These are phyloP conservation scores for Trapa bicornis DNA, from an alignment of 345 rosid species.

Conservation along the genomic window DNA sequence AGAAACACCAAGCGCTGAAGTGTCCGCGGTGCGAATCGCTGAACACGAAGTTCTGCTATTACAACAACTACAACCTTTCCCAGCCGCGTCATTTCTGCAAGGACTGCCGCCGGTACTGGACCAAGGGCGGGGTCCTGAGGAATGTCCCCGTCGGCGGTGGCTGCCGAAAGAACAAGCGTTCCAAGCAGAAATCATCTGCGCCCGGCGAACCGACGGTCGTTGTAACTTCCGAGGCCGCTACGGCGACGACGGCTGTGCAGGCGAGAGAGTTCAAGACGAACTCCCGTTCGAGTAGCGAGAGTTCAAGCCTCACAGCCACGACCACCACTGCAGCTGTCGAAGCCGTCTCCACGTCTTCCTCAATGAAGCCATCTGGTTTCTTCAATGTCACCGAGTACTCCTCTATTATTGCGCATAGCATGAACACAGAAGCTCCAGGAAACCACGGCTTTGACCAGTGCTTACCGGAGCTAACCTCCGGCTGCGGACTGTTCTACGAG, in stretches of 20 bases:
- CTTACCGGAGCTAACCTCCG: constrained; percentile 16
- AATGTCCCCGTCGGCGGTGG: constrained; percentile 95
- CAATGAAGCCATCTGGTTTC: constrained; percentile 25
- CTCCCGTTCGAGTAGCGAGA: constrained; percentile 68
- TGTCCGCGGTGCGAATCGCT: constrained; percentile 89
- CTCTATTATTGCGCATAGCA: not conserved
- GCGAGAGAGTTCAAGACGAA: constrained; percentile 19
- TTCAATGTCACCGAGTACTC: constrained; percentile 11
- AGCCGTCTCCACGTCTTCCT: constrained; percentile 38
- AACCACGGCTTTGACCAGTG: constrained; percentile 35
- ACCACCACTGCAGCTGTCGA: constrained; percentile 24
- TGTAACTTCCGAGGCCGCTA: not conserved
- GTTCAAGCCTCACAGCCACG: constrained; percentile 62
- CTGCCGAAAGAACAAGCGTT: constrained; percentile 61
- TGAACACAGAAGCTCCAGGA: not conserved
- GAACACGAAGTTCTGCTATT: constrained; percentile 93
- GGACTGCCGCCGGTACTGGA: constrained; percentile 95
- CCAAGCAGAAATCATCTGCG: constrained; percentile 24
- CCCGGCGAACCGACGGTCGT: constrained; percentile 5
- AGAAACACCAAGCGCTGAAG: constrained; percentile 66
- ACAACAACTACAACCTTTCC: constrained; percentile 95
- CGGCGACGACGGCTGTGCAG: constrained; percentile 1
- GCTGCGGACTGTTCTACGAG: constrained; percentile 53
- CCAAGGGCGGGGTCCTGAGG: constrained; percentile 94
- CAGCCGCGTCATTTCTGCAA: constrained; percentile 99